These are phyloP conservation scores for Cyberlindnera xishuangbannaensis DNA, from an alignment of 805 yeast species.

Conservation along the genomic window DNA sequence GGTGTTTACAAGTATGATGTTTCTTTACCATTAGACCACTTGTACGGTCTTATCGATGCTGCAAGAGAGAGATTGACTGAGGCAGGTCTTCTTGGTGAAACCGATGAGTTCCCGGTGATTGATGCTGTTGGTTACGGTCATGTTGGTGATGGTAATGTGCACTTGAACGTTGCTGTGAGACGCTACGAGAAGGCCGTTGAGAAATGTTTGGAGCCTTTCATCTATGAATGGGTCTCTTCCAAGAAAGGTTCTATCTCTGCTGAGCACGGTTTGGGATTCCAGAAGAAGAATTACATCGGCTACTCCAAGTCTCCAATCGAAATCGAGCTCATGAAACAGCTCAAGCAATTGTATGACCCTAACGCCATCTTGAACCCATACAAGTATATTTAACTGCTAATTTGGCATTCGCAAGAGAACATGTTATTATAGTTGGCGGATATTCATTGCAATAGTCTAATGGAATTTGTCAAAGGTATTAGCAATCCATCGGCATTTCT, in stretches of 20 bases:
- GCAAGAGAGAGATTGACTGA: conserved; percentile 55
- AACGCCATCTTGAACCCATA: conserved; percentile 91
- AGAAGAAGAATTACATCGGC: conserved; percentile 83
- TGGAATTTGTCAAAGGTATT: too few relatives aligned
- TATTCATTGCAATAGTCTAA: too few relatives aligned
- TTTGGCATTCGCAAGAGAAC: too few relatives aligned
- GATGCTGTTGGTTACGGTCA: conserved; percentile 97
- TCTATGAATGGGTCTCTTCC: conserved; percentile 77
- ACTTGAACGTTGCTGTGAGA: conserved; percentile 87
- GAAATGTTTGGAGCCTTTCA: conserved; percentile 82
- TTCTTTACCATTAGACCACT: conserved; percentile 74
- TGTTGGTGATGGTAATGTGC: conserved; percentile 95
- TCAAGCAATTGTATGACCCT: conserved; percentile 85
- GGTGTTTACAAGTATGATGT: conserved; percentile 98
- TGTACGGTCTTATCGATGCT: conserved; percentile 80
- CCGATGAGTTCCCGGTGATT: conserved; percentile 70
- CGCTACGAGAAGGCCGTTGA: conserved; percentile 77
- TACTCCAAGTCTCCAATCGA: conserved; percentile 76
- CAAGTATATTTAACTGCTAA: conserved; percentile 61
- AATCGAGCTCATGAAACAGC: conserved; percentile 65
- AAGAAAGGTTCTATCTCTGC: conserved; percentile 88
- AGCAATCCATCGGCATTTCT: too few relatives aligned
- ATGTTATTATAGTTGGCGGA: too few relatives aligned
- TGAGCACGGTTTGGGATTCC: conserved; percentile 97
- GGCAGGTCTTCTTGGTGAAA: conserved; percentile 55